Evolutionary conservation across 345 rosid genomes (phyloP).

Genomic region (Moringa oleifera): DNA sequence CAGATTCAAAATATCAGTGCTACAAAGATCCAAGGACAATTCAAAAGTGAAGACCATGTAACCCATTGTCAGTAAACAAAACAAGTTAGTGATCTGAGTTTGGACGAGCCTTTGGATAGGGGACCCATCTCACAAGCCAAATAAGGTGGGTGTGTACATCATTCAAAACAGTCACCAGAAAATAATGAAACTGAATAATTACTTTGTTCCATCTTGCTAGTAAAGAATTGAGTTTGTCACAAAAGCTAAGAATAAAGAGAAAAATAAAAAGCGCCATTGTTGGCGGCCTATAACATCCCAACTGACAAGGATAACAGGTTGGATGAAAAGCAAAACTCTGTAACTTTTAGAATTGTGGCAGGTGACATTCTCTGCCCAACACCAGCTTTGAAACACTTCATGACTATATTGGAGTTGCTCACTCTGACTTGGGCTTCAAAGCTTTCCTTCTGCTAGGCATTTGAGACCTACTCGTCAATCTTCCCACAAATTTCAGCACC

Average conservation of each 20-base stretch:
- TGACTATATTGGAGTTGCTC: slow-evolving; percentile 4
- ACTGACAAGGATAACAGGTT: slow-evolving; percentile 1
- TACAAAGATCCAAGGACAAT: no score
- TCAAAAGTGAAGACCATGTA: no score
- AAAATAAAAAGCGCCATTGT: not conserved
- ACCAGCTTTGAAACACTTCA: no score
- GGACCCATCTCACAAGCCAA: not conserved
- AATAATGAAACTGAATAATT: no score
- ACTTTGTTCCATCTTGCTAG: not conserved
- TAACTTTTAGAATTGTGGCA: not conserved
- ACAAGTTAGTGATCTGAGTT: no score
- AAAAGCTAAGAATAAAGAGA: no score
- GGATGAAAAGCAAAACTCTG: not conserved
- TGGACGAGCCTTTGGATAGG: no score
- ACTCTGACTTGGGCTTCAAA: slow-evolving; percentile 42
- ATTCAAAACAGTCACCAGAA: no score
- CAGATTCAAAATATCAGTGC: no score
- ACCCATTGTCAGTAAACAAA: no score
- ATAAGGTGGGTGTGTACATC: no score
- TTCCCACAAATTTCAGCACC: slow-evolving; percentile 42
- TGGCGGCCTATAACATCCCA: slow-evolving; percentile 4
- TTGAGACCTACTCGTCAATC: slow-evolving; percentile 20
- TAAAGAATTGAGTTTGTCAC: not conserved
- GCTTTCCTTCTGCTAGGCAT: slow-evolving; percentile 17
- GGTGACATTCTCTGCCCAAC: no score